A percentile compares a stretch with the other conserved stretches of the same genome.
These are phyloP conservation scores for Russula earlei DNA, from an alignment of 768 basidiomycete genomes.

Conservation along the genomic window DNA sequence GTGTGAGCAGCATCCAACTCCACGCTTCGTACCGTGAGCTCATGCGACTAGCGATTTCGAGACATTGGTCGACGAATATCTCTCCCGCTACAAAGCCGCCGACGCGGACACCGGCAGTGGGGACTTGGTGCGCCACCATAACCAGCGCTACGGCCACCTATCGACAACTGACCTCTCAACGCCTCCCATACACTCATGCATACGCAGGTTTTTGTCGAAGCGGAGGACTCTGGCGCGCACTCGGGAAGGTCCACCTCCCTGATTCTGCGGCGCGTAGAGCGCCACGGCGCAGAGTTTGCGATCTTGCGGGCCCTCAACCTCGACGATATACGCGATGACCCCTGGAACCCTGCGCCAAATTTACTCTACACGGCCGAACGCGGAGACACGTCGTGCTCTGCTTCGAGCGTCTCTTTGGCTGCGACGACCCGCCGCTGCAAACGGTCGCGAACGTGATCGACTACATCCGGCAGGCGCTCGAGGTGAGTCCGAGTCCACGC, in stretches of 20 bases:
- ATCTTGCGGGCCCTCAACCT: conserved; percentile 38
- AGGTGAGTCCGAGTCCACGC: no score
- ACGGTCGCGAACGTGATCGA: conserved; percentile 42
- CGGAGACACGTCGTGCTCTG: conserved; percentile 35
- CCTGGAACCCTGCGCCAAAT: conserved; percentile 46
- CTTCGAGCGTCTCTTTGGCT: conserved; percentile 37
- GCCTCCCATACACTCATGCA: no score
- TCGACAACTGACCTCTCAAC: no score
- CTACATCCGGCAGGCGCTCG: conserved; percentile 42
- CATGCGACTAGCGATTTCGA: conserved; percentile 10
- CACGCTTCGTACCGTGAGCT: no score
- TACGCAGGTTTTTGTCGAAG: conserved; percentile 15
- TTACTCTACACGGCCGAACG: conserved; percentile 37
- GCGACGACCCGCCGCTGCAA: conserved; percentile 37
- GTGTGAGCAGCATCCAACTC: no score
- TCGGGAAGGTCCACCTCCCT: conserved; percentile 1
- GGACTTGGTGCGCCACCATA: conserved; percentile 16
- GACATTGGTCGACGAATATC: conserved; percentile 17
- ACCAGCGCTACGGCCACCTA: no score
- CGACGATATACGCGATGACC: conserved; percentile 36
- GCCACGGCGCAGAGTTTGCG: conserved; percentile 27
- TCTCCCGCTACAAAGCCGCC: conserved; percentile 4
- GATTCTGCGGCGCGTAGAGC: conserved; percentile 12
- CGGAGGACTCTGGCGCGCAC: not conserved
- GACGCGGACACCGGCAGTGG: no score